Percentiles rank a stretch among this genome's conserved stretches.
These are phyloP conservation scores for Metarhizium robertsii DNA, from an alignment of 2,329 filamentous ascomycete genomes.

Conservation along the genomic window DNA sequence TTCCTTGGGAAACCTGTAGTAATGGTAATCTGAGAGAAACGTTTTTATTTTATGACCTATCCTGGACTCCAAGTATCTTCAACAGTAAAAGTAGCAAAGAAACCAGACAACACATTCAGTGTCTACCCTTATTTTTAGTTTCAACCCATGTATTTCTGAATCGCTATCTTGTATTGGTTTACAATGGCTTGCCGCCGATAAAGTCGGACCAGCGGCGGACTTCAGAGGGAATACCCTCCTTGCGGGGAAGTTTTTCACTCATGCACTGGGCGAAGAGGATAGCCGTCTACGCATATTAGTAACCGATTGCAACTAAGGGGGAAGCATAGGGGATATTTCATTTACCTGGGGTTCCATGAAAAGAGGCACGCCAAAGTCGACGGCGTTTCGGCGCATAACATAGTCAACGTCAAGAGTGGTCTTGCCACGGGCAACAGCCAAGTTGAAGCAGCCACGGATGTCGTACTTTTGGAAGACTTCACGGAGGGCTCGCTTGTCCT, in stretches of 20 bases:
- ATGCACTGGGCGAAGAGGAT: conserved; percentile 95
- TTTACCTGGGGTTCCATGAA: conserved; percentile 98
- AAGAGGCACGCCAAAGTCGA: conserved; percentile 93
- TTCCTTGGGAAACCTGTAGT: too few species aligned
- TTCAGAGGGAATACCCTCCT: conserved; percentile 81
- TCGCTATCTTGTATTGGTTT: background rate
- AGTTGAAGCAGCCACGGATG: conserved; percentile 91
- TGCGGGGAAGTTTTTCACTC: conserved; percentile 86
- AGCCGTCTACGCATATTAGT: conserved; percentile 56
- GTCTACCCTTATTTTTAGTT: background rate
- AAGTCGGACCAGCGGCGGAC: conserved; percentile 95
- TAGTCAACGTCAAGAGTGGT: conserved; percentile 89
- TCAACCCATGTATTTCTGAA: background rate
- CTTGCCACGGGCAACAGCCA: conserved; percentile 75
- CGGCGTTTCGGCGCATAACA: conserved; percentile 95
- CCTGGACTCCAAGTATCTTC: conserved; percentile 15
- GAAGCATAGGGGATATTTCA: conserved; percentile 7
- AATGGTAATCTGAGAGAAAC: too few species aligned
- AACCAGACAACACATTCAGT: background rate
- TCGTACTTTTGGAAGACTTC: conserved; percentile 97
- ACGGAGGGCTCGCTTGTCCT: conserved; percentile 88
- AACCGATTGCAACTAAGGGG: background rate
- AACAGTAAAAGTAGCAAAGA: conserved; percentile 5
- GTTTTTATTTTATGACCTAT: background rate
- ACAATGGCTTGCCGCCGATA: conserved; percentile 76